phyloP scores from a whole-genome alignment of 371 early-diverging fungal species.

The Apophysomyces variabilis region DNA sequence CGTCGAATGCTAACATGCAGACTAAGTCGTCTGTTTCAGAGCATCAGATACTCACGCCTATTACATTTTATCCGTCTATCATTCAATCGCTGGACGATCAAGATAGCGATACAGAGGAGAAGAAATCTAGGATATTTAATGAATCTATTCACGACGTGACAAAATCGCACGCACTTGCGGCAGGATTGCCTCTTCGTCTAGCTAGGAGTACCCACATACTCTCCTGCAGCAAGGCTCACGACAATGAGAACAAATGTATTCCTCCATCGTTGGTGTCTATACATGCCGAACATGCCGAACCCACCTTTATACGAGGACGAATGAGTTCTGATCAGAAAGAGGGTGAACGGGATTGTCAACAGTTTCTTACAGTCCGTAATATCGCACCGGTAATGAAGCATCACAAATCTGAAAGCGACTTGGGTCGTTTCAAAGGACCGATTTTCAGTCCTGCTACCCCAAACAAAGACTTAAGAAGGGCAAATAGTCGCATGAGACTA shows the following conservation, averaged over 20 bases:
- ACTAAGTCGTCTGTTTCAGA: background rate
- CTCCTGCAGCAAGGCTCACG: constrained; percentile 13
- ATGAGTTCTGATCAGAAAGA: background rate
- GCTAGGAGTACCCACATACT: constrained; percentile 13
- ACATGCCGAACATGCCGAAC: constrained; percentile 40
- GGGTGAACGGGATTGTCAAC: background rate
- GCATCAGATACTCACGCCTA: background rate
- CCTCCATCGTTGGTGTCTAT: constrained; percentile 24
- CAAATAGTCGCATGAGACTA: background rate
- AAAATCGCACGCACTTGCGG: background rate
- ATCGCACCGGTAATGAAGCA: constrained; percentile 23
- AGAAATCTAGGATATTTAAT: constrained; percentile 1
- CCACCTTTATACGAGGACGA: constrained; percentile 33
- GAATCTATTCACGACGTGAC: background rate
- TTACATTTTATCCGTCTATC: constrained; percentile 15
- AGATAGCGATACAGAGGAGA: background rate
- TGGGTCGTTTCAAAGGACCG: constrained; percentile 24
- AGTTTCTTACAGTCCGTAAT: background rate
- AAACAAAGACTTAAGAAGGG: background rate
- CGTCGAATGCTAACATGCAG: background rate
- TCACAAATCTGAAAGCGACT: constrained; percentile 45
- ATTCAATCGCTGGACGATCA: constrained; percentile 12
- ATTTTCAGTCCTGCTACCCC: constrained; percentile 17
- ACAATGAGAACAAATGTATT: constrained; percentile 11
- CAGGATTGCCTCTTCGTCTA: constrained; percentile 1